Base-by-base conservation (phyloP, 805 yeast genomes). In the Candida michaelii region DNA sequence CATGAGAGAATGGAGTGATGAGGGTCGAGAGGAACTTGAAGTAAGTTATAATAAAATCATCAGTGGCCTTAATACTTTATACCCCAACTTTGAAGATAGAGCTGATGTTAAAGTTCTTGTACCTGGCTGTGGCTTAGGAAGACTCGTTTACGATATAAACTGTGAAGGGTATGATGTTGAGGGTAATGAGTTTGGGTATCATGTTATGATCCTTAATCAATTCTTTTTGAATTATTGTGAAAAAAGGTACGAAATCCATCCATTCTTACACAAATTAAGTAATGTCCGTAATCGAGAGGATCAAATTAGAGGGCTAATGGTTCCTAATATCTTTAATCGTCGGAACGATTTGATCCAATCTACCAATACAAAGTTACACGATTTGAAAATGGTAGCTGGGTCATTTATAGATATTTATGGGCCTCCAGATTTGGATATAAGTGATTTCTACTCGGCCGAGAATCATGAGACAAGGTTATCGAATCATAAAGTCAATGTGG, bases 301-400 rank as follows among this genome's bases (percentile, higher is more conserved):
- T 43, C 85, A 80, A 50, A 50, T 71, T 1, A 58, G 85, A 36
- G 77, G 77, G 6, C 65, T 80, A 1, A 62, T 58, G 24, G 52
- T 82, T 10, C 87, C 87, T 0, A 84, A 82, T 51, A 34, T 15
- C 7, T 71, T 71, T 27, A 66, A 56, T 11, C 80, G 79, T 5
- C 29, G 29, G 6, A 9, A 25, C 58, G 79, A 35, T 11, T 15
- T 14, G 12, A 5, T n/a, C 12, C 21, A 19, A 7, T 11, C 9
- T 2, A 25, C 3, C 8, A 30, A 9, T 14, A 16, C 3, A 16
- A 14, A 11, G 11, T 29, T 11, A 13, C 5, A 11, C 8, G 43
- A 34, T n/a, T 78, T 85, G 85, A 77, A 86, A 0, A 83, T 85
- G 75, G 74, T 80, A 1, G 80, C 89, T 0, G 93, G 93, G 0